Evolutionary conservation across 768 basidiomycete genomes (phyloP), one percentile per base, ranked within the genome.

Genomic region (Rhodotorula kratochvilovae): DNA sequence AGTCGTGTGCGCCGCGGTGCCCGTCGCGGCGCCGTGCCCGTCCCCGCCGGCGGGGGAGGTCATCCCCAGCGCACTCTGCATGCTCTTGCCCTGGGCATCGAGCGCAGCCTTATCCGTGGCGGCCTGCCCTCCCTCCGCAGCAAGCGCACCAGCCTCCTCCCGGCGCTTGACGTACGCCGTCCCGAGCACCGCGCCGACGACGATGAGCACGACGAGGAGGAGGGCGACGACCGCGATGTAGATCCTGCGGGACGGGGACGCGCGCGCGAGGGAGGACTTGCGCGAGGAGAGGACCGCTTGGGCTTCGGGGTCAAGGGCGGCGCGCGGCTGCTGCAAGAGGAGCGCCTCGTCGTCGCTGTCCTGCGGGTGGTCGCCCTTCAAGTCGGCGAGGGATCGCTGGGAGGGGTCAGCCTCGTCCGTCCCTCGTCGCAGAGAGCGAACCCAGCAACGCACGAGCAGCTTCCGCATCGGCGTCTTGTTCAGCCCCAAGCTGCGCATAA

Each of bases 151-250:
- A 8, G 5, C 5, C 31, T 31, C 58, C 57, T 27, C 31, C 50
- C 10, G 31, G 36, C 54, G 29, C 17, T 43, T 29, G 13, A 15
- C 27, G 15, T 31, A 58, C 7, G 13, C 1, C 33, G 55, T 12
- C 25, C 68, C 63, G 15, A 60, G 33, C 12, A 59, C 43, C 42
- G 55, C 55, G 17, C 50, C 63, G 35, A 60, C 17, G 19, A 55
- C 63, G 56, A 70, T 31, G 39, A 70, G 39, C 2, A 60, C 25
- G 48, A 63, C n/a, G 31, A 56, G 53, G 45, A 61, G 12, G 17
- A 60, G 2, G 27, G 7, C 17, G 16, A 45, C 57, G 29, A 31
- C 29, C 42, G 4, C 35, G 43, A 70, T 59, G 51, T 70, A 65
- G 27, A 45, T 8, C 33, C 29, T 36, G 25, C 68, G 62, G 13